A percentile compares a stretch with the other conserved stretches of the same genome.
These are phyloP conservation scores for Megacollybia marginata DNA, from an alignment of 768 basidiomycete genomes.

Conservation along the genomic window DNA sequence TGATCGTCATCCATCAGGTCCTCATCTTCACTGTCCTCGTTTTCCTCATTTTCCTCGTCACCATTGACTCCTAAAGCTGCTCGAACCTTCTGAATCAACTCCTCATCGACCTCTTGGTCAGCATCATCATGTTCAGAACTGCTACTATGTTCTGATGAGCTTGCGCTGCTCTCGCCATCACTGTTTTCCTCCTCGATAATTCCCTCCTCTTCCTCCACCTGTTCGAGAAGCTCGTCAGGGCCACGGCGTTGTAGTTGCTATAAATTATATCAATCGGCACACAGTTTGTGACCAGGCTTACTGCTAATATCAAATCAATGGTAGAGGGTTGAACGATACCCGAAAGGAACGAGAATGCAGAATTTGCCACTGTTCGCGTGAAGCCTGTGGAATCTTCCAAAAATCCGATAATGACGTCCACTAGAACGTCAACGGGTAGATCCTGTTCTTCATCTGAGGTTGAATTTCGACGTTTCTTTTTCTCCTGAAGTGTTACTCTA, in stretches of 20 bases:
- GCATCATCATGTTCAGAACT: constrained; percentile 25
- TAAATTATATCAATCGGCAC: background rate
- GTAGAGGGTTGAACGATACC: constrained; percentile 60
- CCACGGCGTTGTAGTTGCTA: constrained; percentile 81
- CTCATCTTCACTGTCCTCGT: constrained; percentile 41
- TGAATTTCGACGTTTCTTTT: constrained; percentile 32
- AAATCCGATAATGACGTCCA: constrained; percentile 87
- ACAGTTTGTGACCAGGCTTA: constrained; percentile 30
- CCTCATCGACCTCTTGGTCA: constrained; percentile 46
- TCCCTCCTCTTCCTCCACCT: constrained; percentile 26
- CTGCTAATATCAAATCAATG: constrained; percentile 73
- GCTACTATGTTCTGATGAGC: constrained; percentile 21
- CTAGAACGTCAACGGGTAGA: constrained; percentile 66
- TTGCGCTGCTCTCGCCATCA: constrained; percentile 21
- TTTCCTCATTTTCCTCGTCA: constrained; percentile 48
- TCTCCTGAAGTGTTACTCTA: constrained; percentile 39
- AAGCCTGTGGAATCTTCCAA: constrained; percentile 79
- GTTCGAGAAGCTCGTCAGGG: constrained; percentile 45
- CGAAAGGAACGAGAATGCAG: constrained; percentile 71
- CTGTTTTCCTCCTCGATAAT: constrained; percentile 30
- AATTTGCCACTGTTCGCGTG: constrained; percentile 71
- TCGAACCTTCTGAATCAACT: constrained; percentile 63
- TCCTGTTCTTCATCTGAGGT: constrained; percentile 27
- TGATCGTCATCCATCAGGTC: constrained; percentile 93
- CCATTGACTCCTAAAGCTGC: constrained; percentile 55